Evolutionary conservation across 352 stramenopile genomes (phyloP), one percentile per base, ranked within the genome.

Genomic region (Hyaloperonospora arabidopsidis): DNA sequence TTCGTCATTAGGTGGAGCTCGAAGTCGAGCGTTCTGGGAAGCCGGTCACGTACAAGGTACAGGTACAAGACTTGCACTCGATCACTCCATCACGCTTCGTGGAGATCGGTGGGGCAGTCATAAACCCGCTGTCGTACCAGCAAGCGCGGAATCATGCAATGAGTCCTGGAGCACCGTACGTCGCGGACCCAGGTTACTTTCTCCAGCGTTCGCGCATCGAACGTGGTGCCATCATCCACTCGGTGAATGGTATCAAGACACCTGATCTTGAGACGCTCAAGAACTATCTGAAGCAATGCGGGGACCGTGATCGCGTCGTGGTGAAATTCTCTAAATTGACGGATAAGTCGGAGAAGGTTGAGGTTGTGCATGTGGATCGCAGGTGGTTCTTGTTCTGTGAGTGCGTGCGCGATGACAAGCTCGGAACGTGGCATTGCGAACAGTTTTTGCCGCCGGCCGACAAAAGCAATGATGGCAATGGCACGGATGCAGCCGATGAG

Each of bases 311-410:
- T 55, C 79, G 85, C 2, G 70, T 95, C 11, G 84, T 93, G 1
- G 68, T 97, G 34, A 93, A 93, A 63, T 91, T 84, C 38, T 86
- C 76, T 1, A 82, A 82, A 50, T 54, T 93, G 41, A 75, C 71
- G 5, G 78, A 87, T 57, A 88, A 87, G 49, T 65, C 80, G 1
- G 80, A 90, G 43, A 86, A 87, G 47, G 76, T 93, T 2, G 84
- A 93, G 38, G 80, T 93, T 13, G 84, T 91, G 10, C 84, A 90
- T 57, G 81, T 96, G 14, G 88, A 97, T 53, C 77, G 84, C 10
- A 85, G 87, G n/a, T 97, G 89, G 89, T 97, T 96, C 56, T 81
- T 84, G 13, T 91, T 92, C 48, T 84, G 70, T n/a, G 73, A 91
- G 44, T 91, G 90, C 56, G 76, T 68, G 11, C 76, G 84, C 13